A percentile compares a stretch with the other conserved stretches of the same genome.
These are phyloP conservation scores for Pseudopithomyces maydicus DNA, from an alignment of 2,329 filamentous ascomycete species.

Conservation along the genomic window DNA sequence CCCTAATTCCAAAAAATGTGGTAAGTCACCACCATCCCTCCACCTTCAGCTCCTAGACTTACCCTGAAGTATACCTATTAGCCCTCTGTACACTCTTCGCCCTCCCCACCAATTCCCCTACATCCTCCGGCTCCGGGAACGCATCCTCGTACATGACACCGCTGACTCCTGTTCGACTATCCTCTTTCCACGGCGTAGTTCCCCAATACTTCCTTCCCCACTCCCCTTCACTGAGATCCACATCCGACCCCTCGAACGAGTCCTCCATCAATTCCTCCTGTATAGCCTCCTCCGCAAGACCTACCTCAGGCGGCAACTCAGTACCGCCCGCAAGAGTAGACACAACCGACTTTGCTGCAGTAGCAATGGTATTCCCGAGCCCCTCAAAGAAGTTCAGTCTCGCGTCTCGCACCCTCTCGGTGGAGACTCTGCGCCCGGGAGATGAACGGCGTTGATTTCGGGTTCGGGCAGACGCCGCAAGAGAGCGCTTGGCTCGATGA, in stretches of 20 bases:
- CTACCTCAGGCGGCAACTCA: no score
- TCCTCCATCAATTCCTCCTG: neutral
- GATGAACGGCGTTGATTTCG: neutral
- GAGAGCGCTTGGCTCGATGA: neutral
- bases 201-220: neutral
- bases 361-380: neutral
- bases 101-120: neutral
- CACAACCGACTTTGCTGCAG: neutral
- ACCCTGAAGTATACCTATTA: neutral
- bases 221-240: neutral
- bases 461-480: neutral
- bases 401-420: neutral
- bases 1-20: no score
- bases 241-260: neutral
- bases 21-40: no score
- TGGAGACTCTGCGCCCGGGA: neutral
- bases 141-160: neutral
- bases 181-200: neutral
- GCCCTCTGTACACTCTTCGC: neutral
- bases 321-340: neutral
- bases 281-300: neutral
- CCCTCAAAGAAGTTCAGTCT: neutral
- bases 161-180: neutral
- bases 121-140: neutral
- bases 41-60: no score